Evolutionary conservation across 202 grass and related monocot genomes (phyloP).

Genomic region (Zizania palustris): DNA sequence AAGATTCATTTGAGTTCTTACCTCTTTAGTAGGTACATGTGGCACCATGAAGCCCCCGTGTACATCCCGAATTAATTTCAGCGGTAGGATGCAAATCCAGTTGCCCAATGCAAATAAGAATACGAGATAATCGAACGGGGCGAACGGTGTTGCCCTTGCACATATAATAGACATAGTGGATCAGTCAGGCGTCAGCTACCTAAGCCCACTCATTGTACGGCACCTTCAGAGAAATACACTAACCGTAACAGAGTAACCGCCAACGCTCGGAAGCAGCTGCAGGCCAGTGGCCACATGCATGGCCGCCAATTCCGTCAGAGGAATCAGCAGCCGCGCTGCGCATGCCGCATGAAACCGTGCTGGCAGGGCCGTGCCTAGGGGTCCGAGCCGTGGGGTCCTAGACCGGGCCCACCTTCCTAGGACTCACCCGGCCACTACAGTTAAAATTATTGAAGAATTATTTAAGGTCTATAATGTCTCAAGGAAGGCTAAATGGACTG

Average conservation of each 20-base stretch:
- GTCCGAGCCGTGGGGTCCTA: too few relatives aligned
- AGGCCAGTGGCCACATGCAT: not conserved
- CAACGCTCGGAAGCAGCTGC: not conserved
- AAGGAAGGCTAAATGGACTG: too few relatives aligned
- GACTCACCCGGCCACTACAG: too few relatives aligned
- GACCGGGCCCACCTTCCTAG: too few relatives aligned
- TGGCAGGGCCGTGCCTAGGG: too few relatives aligned
- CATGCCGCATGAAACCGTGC: too few relatives aligned
- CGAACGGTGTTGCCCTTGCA: not conserved
- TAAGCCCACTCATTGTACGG: not conserved
- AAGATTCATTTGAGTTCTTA: too few relatives aligned
- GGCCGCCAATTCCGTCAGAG: not conserved
- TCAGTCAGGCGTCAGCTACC: too few relatives aligned
- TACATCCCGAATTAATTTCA: not conserved
- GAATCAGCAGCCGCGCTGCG: not conserved
- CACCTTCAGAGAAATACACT: not conserved
- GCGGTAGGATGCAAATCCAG: not conserved
- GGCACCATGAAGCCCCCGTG: not conserved
- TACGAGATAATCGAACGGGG: not conserved
- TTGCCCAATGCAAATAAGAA: not conserved
- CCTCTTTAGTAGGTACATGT: too few relatives aligned
- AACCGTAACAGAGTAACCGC: not conserved
- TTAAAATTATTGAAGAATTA: too few relatives aligned
- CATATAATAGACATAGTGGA: too few relatives aligned
- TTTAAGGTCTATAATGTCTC: too few relatives aligned